Percentiles rank a stretch among this genome's conserved stretches.
phyloP scores from a whole-genome alignment of 2,329 filamentous ascomycete genomes.

The Colletotrichum sp. region DNA sequence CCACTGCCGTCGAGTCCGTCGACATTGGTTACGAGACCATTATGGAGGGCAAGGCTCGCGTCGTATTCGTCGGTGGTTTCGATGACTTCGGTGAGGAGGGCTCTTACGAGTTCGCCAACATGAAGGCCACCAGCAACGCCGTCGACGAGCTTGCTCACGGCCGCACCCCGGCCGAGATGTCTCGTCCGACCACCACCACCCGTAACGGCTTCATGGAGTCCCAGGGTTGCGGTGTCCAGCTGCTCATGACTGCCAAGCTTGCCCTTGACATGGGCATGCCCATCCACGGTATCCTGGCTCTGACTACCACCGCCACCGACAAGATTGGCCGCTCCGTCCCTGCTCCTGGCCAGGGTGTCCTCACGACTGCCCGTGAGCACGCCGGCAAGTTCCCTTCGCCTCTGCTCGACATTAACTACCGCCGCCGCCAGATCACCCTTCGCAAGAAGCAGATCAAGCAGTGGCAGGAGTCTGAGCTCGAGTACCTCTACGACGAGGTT shows the following conservation, averaged over 20 bases:
- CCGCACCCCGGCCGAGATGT: conserved; percentile 96
- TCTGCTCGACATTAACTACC: conserved; percentile 96
- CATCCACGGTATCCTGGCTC: conserved; percentile 91
- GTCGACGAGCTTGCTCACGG: conserved; percentile 96
- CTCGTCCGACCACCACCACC: conserved; percentile 93
- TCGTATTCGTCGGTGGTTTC: conserved; percentile 98
- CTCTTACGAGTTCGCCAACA: conserved; percentile 99
- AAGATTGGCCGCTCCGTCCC: conserved; percentile 99
- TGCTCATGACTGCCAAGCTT: conserved; percentile 97
- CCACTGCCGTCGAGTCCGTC: conserved; percentile 94
- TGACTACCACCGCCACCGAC: conserved; percentile 96
- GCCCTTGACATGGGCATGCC: conserved; percentile 98
- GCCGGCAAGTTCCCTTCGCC: conserved; percentile 93
- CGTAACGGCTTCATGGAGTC: conserved; percentile 99
- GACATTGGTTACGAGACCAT: conserved; percentile 99
- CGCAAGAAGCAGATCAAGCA: conserved; percentile 93
- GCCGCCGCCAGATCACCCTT: conserved; percentile 90
- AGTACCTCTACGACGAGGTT: conserved; percentile 92
- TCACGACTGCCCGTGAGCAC: conserved; percentile 92
- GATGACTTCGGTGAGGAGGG: conserved; percentile 99
- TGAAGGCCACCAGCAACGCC: conserved; percentile 99
- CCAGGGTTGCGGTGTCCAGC: conserved; percentile 96
- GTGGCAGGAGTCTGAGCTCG: conserved; percentile 94
- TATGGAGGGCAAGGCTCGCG: conserved; percentile 94
- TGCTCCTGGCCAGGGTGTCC: conserved; percentile 93